Evolutionary conservation across 805 yeast species (phyloP).

Genomic region (Starmerella bombicola): DNA sequence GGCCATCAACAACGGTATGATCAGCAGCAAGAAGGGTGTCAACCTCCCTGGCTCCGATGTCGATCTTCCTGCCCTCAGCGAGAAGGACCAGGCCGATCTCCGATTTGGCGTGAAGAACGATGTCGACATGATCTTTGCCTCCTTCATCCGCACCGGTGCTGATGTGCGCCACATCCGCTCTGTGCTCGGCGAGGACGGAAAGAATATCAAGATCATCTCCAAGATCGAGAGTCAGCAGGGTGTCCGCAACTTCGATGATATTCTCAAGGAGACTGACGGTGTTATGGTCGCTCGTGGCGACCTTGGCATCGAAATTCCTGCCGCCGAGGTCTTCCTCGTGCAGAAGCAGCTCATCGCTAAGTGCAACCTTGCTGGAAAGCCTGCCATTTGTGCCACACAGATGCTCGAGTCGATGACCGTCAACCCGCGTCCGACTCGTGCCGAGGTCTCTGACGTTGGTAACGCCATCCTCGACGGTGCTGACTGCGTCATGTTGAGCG

Average conservation of each 20-base stretch:
- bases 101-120: constrained; percentile 92
- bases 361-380: constrained; percentile 98
- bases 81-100: constrained; percentile 88
- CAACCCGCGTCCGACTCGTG: constrained; percentile 99
- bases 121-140: constrained; percentile 97
- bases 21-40: constrained; percentile 97
- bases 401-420: constrained; percentile 99
- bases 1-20: constrained; percentile 88
- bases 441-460: constrained; percentile 98
- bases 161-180: constrained; percentile 84
- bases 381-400: constrained; percentile 98
- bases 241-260: constrained; percentile 98
- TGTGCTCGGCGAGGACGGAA: constrained; percentile 94
- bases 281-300: constrained; percentile 99
- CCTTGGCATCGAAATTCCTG: constrained; percentile 98
- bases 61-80: constrained; percentile 94
- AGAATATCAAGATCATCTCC: constrained; percentile 87
- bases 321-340: constrained; percentile 95
- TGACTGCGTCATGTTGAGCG: constrained; percentile 99
- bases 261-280: constrained; percentile 90
- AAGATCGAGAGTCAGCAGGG: constrained; percentile 99
- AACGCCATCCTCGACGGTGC: constrained; percentile 99
- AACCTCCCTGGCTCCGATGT: constrained; percentile 98
- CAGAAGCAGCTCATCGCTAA: constrained; percentile 98
- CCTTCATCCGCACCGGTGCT: constrained; percentile 89